Evolutionary conservation across 305 asterid species (phyloP), one percentile per base, ranked within the genome.

Genomic region (Stenogyne calaminthoides): DNA sequence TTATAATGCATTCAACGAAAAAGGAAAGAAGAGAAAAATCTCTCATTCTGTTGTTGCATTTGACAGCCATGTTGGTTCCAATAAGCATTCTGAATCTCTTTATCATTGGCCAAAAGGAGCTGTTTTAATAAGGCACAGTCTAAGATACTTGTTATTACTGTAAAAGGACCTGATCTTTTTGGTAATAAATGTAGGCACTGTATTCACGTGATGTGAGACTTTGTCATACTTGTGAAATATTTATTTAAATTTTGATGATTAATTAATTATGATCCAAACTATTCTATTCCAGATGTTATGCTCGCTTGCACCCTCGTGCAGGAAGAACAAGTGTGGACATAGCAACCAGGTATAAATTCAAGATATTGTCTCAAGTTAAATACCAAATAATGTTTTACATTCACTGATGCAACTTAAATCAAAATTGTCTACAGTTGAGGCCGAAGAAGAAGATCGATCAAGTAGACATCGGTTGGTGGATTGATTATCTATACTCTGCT

Each of bases 391-490:
- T 54, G 29, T 54, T 18, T 18, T 54, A 19, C 29, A 18, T 8
- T 19, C 19, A 54, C 10, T 18, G 29, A 54, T 54, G 29, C 59
- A 18, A 7, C 29, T 22, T 22, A 0, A 56, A 9, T 56, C 9
- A 9, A 2, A 0, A 3, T 37, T 61, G 67, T 9, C 6, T 82
- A 87, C 87, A 86, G 91, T 77, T 89, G 88, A 88, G 95, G 95
- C 92, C 90, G 16, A 89, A 89, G 89, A 87, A 88, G 90, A 89
- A 89, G 90, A 85, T n/a, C n/a, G n/a, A n/a, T 87, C 84, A 87
- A 89, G 89, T 87, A 86, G 86, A 77, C 54, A 7, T 1, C 2
- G 14, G 14, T 70, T 20, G 68, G 22, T 40, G 63, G 51, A 64
- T n/a, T 15, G 55, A 20, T 47, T 47, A n/a, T 47, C 55, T 70